phyloP scores from a whole-genome alignment of 768 basidiomycete genomes.

The Clitopilus passeckerianus region DNA sequence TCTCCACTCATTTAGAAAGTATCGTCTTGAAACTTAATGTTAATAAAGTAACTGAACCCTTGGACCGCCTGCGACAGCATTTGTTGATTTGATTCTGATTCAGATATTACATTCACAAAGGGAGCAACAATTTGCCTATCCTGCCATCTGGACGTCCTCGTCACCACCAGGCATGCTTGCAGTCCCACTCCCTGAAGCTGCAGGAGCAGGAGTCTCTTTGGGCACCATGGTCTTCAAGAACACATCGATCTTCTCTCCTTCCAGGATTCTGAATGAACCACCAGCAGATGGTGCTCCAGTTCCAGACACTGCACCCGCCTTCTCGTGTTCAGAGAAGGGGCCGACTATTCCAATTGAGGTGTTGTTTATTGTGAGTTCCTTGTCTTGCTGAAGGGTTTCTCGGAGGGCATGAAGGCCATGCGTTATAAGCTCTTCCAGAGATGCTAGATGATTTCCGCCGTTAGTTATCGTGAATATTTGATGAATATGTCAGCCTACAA shows the following conservation, averaged over 20 bases:
- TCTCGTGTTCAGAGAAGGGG: slow-evolving; percentile 57
- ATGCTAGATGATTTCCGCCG: slow-evolving; percentile 40
- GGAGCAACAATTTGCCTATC: background rate
- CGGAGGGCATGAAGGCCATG: slow-evolving; percentile 94
- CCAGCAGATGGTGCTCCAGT: slow-evolving; percentile 20
- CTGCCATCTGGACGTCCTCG: slow-evolving; percentile 86
- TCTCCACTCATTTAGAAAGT: slow-evolving; percentile 1
- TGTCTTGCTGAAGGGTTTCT: slow-evolving; percentile 98
- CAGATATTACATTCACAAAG: background rate
- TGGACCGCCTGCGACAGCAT: too few species aligned
- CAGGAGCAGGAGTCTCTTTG: slow-evolving; percentile 46
- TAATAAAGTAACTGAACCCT: background rate
- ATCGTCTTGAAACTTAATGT: background rate
- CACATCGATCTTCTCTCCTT: slow-evolving; percentile 70
- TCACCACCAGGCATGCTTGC: slow-evolving; percentile 24
- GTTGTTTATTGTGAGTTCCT: slow-evolving; percentile 89
- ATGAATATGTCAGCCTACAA: slow-evolving; percentile 45
- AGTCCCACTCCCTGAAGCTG: slow-evolving; percentile 14
- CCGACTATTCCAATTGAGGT: slow-evolving; percentile 95
- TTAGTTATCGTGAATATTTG: background rate
- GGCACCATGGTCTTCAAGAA: slow-evolving; percentile 78
- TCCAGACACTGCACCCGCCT: slow-evolving; percentile 23
- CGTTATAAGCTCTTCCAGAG: slow-evolving; percentile 81
- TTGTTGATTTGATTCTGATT: too few species aligned
- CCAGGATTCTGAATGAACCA: slow-evolving; percentile 81